These are phyloP conservation scores for Phaeoacremonium minimum DNA, from an alignment of 2,329 filamentous ascomycete genomes.

Conservation along the genomic window DNA sequence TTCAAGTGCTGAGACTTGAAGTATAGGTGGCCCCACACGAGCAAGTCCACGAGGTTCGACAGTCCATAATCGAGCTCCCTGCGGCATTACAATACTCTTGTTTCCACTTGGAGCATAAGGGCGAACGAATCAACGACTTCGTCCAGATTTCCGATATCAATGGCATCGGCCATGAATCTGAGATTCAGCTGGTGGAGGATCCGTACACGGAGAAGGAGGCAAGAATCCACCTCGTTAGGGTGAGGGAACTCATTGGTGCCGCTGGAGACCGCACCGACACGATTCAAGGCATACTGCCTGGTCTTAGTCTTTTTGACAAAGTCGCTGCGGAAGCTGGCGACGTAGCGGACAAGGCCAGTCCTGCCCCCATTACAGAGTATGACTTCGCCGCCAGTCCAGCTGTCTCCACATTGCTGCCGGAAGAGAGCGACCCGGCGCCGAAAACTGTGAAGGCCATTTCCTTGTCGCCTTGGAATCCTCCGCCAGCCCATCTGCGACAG, in stretches of 20 bases:
- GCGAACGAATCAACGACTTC: slow-evolving; percentile 90
- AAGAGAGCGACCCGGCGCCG: slow-evolving; percentile 62
- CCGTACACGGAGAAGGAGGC: slow-evolving; percentile 99
- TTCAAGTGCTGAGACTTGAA: too few species aligned
- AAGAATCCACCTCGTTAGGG: slow-evolving; percentile 85
- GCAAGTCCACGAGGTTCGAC: slow-evolving; percentile 94
- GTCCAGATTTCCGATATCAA: slow-evolving; percentile 86
- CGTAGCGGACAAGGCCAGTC: slow-evolving; percentile 41
- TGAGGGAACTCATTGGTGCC: slow-evolving; percentile 89
- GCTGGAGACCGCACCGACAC: slow-evolving; percentile 84
- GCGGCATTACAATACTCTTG: slow-evolving; percentile 95
- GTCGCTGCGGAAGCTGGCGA: slow-evolving; percentile 48
- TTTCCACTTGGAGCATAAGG: slow-evolving; percentile 93
- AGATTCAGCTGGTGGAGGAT: slow-evolving; percentile 81
- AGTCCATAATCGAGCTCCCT: slow-evolving; percentile 91
- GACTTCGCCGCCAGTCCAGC: slow-evolving; percentile 68
- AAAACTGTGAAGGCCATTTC: slow-evolving; percentile 89
- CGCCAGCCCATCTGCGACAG: slow-evolving; percentile 84
- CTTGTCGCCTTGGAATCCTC: slow-evolving; percentile 93
- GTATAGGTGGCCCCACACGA: slow-evolving; percentile 82
- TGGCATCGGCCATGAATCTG: slow-evolving; percentile 70
- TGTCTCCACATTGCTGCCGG: slow-evolving; percentile 68
- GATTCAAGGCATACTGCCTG: slow-evolving; percentile 80
- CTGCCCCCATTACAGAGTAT: slow-evolving; percentile 57
- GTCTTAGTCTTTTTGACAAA: slow-evolving; percentile 80